Evolutionary conservation across 2,329 filamentous ascomycete genomes (phyloP).

Genomic region (Aureobasidium sp.): DNA sequence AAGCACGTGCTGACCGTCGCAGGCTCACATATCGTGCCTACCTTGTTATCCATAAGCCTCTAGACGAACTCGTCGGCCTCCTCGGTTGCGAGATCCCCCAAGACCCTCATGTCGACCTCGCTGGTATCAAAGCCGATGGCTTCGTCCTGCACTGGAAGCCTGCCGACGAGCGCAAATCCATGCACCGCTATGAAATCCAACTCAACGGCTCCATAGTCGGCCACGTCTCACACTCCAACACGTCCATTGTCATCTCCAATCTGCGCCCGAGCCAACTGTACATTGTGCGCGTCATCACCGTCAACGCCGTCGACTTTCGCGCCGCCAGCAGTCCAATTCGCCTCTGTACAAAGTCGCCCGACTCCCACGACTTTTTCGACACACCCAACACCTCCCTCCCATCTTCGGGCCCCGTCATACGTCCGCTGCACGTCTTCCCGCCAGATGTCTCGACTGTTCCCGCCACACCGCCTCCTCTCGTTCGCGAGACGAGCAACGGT

Average conservation of each 20-base stretch:
- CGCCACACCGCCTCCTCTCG: conserved; percentile 47
- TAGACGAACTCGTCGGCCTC: conserved; percentile 82
- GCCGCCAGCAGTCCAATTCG: conserved; percentile 81
- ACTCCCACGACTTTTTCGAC: conserved; percentile 42
- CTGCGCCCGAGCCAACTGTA: conserved; percentile 84
- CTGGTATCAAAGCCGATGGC: conserved; percentile 79
- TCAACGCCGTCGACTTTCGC: conserved; percentile 87
- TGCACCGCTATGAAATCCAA: conserved; percentile 83
- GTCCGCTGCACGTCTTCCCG: conserved; percentile 16
- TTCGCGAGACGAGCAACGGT: conserved; percentile 58
- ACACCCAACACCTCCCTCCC: conserved; percentile 36
- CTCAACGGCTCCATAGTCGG: conserved; percentile 80
- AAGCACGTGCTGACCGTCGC: neutral
- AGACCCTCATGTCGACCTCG: conserved; percentile 80
- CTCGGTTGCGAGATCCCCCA: conserved; percentile 91
- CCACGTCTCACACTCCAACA: conserved; percentile 72
- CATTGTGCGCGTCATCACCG: conserved; percentile 85
- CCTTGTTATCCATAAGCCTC: conserved; percentile 83
- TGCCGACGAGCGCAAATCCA: conserved; percentile 45
- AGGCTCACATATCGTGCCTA: conserved; percentile 77
- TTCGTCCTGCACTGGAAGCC: conserved; percentile 83
- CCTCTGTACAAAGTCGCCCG: conserved; percentile 57
- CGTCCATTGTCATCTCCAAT: conserved; percentile 84
- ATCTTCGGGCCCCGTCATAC: conserved; percentile 16
- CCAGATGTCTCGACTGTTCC: conserved; percentile 12